A percentile compares a stretch with the other conserved stretches of the same genome.
Evolutionary conservation across 2,329 filamentous ascomycete genomes (phyloP).

Genomic region (Cladophialophora yegresii): DNA sequence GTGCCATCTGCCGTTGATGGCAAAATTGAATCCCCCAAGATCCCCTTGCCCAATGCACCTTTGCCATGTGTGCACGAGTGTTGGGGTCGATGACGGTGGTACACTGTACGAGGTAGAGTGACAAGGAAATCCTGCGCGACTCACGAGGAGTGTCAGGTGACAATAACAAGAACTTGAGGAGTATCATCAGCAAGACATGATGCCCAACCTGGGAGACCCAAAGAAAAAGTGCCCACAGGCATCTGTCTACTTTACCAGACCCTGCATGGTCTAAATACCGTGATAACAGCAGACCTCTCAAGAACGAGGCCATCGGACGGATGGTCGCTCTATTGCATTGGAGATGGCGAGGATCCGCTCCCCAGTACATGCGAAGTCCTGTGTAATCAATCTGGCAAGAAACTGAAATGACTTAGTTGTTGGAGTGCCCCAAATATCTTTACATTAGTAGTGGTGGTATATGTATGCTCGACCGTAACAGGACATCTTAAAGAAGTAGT

Average conservation of each 20-base stretch:
- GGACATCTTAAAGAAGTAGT: slow-evolving; percentile 28
- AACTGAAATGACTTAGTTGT: neutral
- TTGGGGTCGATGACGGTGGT: neutral
- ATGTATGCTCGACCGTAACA: slow-evolving; percentile 32
- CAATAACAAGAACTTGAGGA: neutral
- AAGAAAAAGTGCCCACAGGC: neutral
- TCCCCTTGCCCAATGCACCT: neutral
- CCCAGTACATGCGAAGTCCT: neutral
- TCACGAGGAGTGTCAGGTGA: neutral
- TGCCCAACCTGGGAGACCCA: neutral
- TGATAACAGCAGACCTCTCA: neutral
- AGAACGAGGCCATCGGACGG: neutral
- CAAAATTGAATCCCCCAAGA: neutral
- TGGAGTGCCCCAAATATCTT: neutral
- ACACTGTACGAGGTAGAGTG: too few species aligned
- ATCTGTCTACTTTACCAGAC: neutral
- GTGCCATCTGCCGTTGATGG: neutral
- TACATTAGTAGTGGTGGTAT: neutral
- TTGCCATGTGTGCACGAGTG: neutral
- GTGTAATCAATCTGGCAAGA: neutral
- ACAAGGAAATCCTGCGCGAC: neutral
- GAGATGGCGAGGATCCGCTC: neutral
- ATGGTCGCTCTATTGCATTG: neutral
- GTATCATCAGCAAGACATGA: neutral
- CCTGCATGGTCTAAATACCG: neutral